Evolutionary conservation across 2,329 filamentous ascomycete species (phyloP).

Genomic region (Stagonosporopsis tanaceti): DNA sequence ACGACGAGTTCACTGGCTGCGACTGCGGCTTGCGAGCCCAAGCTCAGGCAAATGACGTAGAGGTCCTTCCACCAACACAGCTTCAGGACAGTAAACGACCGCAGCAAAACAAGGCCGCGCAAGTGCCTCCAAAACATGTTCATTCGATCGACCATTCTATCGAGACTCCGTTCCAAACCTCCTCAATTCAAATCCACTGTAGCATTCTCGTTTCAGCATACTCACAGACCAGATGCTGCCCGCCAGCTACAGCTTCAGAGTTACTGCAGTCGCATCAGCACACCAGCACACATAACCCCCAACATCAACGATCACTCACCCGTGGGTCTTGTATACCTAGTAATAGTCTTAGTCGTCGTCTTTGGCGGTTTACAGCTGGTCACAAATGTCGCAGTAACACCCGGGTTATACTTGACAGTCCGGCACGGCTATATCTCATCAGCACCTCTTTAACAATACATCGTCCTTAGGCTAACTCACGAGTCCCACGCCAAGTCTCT

Average conservation of each 20-base stretch:
- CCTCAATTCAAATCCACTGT: background rate
- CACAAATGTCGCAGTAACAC: conserved; percentile 9
- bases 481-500: conserved; percentile 32
- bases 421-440: conserved; percentile 29
- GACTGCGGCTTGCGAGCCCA: conserved; percentile 2
- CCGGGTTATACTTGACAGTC: conserved; percentile 26
- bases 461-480: conserved; percentile 22
- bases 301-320: background rate
- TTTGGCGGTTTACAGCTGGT: conserved; percentile 8
- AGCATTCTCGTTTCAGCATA: background rate
- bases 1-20: conserved; percentile 1
- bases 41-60: conserved; percentile 12
- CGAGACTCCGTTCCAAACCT: background rate
- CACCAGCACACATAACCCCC: background rate
- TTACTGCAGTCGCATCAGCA: background rate
- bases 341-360: background rate
- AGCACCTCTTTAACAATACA: conserved; percentile 1
- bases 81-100: background rate
- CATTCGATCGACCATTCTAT: background rate
- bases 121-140: background rate
- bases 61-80: background rate
- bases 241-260: background rate
- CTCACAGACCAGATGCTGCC: background rate
- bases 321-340: conserved; percentile 1
- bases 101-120: background rate